Conservation (phyloP, 495 filamentous ascomycete genomes). For the Pyrenula aspistea region DNA sequence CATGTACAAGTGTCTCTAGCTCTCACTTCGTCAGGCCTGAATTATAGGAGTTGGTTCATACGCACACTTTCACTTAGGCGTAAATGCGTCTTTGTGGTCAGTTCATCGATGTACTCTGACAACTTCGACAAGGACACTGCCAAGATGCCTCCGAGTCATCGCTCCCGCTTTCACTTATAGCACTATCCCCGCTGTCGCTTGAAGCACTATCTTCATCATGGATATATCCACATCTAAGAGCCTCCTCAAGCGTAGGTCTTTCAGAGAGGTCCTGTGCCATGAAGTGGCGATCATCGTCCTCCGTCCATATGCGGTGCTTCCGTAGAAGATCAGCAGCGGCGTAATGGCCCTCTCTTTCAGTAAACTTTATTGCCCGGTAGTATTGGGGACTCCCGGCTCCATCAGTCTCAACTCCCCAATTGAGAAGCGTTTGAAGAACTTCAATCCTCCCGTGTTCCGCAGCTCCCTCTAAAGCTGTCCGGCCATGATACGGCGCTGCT, state of each 20-base stretch:
- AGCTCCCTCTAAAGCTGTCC: slow-evolving; percentile 29
- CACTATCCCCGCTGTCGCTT: too few species aligned
- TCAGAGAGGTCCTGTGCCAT: not conserved
- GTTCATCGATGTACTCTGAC: too few species aligned
- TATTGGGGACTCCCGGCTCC: slow-evolving; percentile 11
- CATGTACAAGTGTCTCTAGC: too few species aligned
- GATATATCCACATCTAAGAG: not conserved
- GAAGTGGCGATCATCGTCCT: not conserved
- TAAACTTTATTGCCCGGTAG: slow-evolving; percentile 7
- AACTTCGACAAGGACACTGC: not conserved
- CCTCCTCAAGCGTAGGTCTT: not conserved
- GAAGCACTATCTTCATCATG: not conserved
- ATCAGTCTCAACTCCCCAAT: slow-evolving; percentile 15
- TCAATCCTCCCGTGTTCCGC: slow-evolving; percentile 32
- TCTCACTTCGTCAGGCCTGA: too few species aligned
- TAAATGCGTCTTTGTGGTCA: too few species aligned
- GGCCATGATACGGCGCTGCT: slow-evolving; percentile 12
- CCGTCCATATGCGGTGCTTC: not conserved
- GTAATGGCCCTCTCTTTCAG: slow-evolving; percentile 8
- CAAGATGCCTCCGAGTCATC: not conserved
- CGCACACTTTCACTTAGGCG: too few species aligned
- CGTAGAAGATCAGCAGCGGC: slow-evolving; percentile 4
- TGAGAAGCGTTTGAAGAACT: slow-evolving; percentile 29
- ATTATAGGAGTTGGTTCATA: too few species aligned
- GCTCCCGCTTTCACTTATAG: too few species aligned